phyloP scores from a whole-genome alignment of 495 filamentous ascomycete genomes.

The Talaromyces ruber region DNA sequence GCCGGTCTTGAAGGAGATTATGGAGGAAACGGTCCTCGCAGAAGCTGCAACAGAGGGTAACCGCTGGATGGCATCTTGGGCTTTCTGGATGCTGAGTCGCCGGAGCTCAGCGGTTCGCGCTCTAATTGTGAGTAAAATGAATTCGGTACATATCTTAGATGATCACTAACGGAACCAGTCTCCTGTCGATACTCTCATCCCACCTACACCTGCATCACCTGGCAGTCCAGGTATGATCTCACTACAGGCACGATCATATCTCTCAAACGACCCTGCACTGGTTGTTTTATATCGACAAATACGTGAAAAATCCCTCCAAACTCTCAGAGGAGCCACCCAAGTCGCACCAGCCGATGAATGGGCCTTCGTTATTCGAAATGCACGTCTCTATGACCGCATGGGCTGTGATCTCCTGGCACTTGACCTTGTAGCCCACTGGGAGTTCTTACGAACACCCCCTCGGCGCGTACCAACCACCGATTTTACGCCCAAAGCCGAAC shows the following conservation, averaged over 20 bases:
- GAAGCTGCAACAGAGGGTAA: constrained; percentile 75
- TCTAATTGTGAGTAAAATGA: constrained; percentile 45
- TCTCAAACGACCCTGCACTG: constrained; percentile 83
- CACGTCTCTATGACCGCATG: constrained; percentile 86
- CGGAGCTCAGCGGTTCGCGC: constrained; percentile 79
- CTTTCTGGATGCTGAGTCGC: constrained; percentile 84
- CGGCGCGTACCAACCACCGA: constrained; percentile 23
- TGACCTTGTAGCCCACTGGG: constrained; percentile 76
- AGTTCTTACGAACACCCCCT: constrained; percentile 52
- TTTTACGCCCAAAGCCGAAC: constrained; percentile 29
- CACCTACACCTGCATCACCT: constrained; percentile 36
- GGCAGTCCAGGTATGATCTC: constrained; percentile 33
- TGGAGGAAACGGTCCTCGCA: constrained; percentile 72
- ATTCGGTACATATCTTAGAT: constrained; percentile 3
- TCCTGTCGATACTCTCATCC: constrained; percentile 63
- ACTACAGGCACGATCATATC: constrained; percentile 65
- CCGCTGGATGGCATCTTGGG: constrained; percentile 93
- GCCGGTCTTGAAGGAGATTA: constrained; percentile 59
- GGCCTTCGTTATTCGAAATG: constrained; percentile 84
- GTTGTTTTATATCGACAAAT: constrained; percentile 83
- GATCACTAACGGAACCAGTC: constrained; percentile 40
- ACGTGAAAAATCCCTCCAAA: constrained; percentile 76
- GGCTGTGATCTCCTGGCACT: constrained; percentile 91
- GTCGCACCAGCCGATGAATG: constrained; percentile 76
- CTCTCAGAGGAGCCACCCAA: constrained; percentile 73